Evolutionary conservation across 305 asterid species (phyloP).

Genomic region (Fraxinus floribunda): DNA sequence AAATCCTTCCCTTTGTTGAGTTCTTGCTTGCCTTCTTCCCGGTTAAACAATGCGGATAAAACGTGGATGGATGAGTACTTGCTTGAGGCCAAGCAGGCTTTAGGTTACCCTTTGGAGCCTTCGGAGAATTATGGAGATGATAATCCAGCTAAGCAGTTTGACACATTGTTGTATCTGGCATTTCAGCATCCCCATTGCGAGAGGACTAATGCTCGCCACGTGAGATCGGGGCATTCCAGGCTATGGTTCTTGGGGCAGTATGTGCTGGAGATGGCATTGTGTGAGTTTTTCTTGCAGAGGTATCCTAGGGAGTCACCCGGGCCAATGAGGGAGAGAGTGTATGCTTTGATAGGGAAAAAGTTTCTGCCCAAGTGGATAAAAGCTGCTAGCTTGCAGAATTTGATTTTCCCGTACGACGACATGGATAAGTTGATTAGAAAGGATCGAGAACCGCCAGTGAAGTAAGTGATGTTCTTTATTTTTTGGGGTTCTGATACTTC

Average conservation of each 20-base stretch:
- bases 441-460: conserved; percentile 87
- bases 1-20: conserved; percentile 85
- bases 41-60: conserved; percentile 76
- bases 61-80: conserved; percentile 90
- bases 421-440: conserved; percentile 72
- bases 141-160: conserved; percentile 93
- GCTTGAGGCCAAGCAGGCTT: conserved; percentile 87
- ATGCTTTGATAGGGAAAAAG: conserved; percentile 87
- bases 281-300: conserved; percentile 92
- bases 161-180: conserved; percentile 78
- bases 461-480: conserved; percentile 44
- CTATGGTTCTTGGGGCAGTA: conserved; percentile 79
- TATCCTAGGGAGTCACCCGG: conserved; percentile 98
- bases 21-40: conserved; percentile 78
- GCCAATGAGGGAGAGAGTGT: conserved; percentile 98
- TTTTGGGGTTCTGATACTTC: neutral
- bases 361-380: conserved; percentile 80
- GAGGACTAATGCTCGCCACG: conserved; percentile 82
- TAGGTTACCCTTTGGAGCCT: conserved; percentile 88
- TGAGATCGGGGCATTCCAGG: conserved; percentile 83
- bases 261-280: conserved; percentile 77
- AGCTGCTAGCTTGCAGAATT: conserved; percentile 88
- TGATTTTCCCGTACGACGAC: conserved; percentile 81
- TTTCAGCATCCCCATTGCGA: conserved; percentile 94
- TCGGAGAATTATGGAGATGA: conserved; percentile 83